Evolutionary conservation across 116 monocot genomes (phyloP), one percentile per base, ranked within the genome.

Genomic region (Iris pallida): DNA sequence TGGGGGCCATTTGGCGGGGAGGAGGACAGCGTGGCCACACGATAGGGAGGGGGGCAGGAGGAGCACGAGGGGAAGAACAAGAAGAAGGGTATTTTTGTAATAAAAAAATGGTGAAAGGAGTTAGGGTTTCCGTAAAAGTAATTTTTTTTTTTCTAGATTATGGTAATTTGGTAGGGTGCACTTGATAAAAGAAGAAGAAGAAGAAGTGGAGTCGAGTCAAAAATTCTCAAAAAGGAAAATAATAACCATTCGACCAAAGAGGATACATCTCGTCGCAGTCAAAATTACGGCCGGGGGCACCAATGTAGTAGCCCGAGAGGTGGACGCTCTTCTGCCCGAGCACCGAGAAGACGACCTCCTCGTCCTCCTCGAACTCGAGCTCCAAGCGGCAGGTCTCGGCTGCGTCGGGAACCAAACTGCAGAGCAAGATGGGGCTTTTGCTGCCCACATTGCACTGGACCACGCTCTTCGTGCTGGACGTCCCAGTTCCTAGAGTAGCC

Each of bases 321-420:
- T 99, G 99, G 15, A 93, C 66, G 20, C 93, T 90, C 53, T 77
- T 82, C 54, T 73, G 82, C 10, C 99, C 99, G 19, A 86, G 44
- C 40, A 99, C 93, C 0, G 93, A 99, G 71, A 99, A 82, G 5
- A 85, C 63, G 6, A 99, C 93, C 0, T 84, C 82, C 3, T 90
- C 74, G 8, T 61, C 70, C 76, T 96, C 96, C n/a, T 99, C 90
- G 56, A 99, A 99, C 79, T 99, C 93, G n/a, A 93, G 78, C 30
- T 93, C 88, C 66, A 99, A 53, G 51, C 78, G 70, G 64, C 88
- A 85, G 3, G 86, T 81, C 76, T 98, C 98, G 0, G 75, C 46
- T 43, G 19, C 53, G 41, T 86, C 57, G 13, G 90, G 80, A 54
- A 88, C 69, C 68, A 99, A 55, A 51, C 68, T 77, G 55, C 99